phyloP scores from a whole-genome alignment of 176 grass and related monocot species.

The Avena insularis region DNA sequence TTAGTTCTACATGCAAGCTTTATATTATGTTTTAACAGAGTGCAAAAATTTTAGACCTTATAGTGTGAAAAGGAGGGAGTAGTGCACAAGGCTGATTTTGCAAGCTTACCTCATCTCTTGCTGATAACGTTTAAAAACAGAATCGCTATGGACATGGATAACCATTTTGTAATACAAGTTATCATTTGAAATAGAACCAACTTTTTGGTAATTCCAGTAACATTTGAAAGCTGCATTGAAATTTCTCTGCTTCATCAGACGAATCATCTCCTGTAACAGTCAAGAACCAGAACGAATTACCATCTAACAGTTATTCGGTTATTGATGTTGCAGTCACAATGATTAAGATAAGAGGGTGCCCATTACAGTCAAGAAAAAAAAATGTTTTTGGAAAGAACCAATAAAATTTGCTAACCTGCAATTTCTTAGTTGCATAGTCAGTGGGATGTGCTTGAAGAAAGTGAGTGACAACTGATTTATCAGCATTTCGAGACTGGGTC shows the following conservation, averaged over 20 bases:
- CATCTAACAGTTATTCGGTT: slow-evolving; percentile 1
- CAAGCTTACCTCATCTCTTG: slow-evolving; percentile 91
- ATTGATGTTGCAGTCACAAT: slow-evolving; percentile 1
- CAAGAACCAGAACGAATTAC: slow-evolving; percentile 39
- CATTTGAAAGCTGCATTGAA: slow-evolving; percentile 86
- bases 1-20: neutral
- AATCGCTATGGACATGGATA: slow-evolving; percentile 87
- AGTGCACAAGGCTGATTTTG: slow-evolving; percentile 31
- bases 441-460: slow-evolving; percentile 92
- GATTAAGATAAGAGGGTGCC: neutral
- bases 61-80: slow-evolving; percentile 10
- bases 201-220: slow-evolving; percentile 90
- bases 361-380: slow-evolving; percentile 26
- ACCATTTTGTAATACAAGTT: slow-evolving; percentile 91
- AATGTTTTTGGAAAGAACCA: neutral
- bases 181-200: slow-evolving; percentile 72
- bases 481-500: slow-evolving; percentile 64
- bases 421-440: slow-evolving; percentile 92
- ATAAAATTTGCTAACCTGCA: slow-evolving; percentile 68
- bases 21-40: neutral
- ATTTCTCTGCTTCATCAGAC: slow-evolving; percentile 79
- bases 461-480: slow-evolving; percentile 71
- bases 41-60: neutral
- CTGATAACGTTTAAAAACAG: slow-evolving; percentile 90
- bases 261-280: slow-evolving; percentile 83